Evolutionary conservation across 345 rosid genomes (phyloP).

Genomic region (Cardamine resedifolia): DNA sequence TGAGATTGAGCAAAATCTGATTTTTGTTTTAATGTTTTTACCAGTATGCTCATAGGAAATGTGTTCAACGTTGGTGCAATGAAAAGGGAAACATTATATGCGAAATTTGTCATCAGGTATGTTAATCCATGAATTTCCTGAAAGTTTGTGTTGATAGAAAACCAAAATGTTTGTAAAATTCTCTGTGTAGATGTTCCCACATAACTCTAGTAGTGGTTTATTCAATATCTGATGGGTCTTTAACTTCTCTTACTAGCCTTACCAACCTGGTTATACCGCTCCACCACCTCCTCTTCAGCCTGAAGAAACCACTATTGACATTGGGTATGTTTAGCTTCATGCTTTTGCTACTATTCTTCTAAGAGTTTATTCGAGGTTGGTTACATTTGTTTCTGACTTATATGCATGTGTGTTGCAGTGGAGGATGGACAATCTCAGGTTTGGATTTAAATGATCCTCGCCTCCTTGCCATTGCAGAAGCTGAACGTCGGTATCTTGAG

Average conservation of each 20-base stretch:
- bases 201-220: not conserved
- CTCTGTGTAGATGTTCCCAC: not conserved
- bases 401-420: conserved; percentile 45
- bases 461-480: conserved; percentile 84
- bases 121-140: not conserved
- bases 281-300: conserved; percentile 56
- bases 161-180: not conserved
- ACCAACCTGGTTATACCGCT: conserved; percentile 77
- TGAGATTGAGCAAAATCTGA: not conserved
- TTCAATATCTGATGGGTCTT: conserved; percentile 6
- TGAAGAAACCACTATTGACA: conserved; percentile 79
- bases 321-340: conserved; percentile 53
- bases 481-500: conserved; percentile 81
- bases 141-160: not conserved
- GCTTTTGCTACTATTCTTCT: not conserved
- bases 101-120: conserved; percentile 94
- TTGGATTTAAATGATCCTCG: conserved; percentile 81
- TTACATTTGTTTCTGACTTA: conserved; percentile 10
- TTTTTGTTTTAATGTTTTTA: not conserved
- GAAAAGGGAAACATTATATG: conserved; percentile 86
- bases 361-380: not conserved
- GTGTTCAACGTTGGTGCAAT: conserved; percentile 96
- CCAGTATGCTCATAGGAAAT: conserved; percentile 87
- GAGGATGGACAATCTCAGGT: conserved; percentile 94
- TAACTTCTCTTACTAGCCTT: conserved; percentile 49